These are phyloP conservation scores for Rhodocollybia butyracea DNA, from an alignment of 768 basidiomycete species.

Conservation along the genomic window DNA sequence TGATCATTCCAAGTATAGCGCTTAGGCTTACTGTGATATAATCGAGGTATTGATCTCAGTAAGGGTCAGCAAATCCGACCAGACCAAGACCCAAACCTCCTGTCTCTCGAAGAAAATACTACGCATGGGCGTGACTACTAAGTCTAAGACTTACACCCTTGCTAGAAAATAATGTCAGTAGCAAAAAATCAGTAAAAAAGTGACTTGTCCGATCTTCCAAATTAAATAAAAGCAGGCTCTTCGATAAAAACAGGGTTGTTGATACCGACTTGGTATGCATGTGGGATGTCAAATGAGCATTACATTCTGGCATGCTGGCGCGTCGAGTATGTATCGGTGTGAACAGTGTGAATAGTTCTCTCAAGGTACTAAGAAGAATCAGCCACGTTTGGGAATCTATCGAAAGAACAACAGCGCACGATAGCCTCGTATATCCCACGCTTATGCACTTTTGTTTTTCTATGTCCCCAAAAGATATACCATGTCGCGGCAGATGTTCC, in stretches of 20 bases:
- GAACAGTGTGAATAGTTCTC: conserved; percentile 22
- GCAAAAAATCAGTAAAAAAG: too few relatives aligned
- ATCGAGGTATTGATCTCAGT: too few relatives aligned
- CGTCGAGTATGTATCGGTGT: conserved; percentile 43
- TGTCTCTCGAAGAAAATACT: conserved; percentile 41
- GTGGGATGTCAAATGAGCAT: conserved; percentile 22
- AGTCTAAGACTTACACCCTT: too few relatives aligned
- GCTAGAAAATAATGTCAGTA: too few relatives aligned
- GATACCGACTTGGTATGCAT: conserved; percentile 17
- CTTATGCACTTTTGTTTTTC: conserved; percentile 24
- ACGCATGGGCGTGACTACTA: conserved; percentile 8
- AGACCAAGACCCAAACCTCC: neutral
- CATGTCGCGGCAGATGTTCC: conserved; percentile 30
- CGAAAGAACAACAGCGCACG: conserved; percentile 22
- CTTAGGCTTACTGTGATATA: too few relatives aligned
- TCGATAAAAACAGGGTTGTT: conserved; percentile 14
- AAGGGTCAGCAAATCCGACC: too few relatives aligned
- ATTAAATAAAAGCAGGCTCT: conserved; percentile 27
- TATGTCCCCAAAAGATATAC: conserved; percentile 20
- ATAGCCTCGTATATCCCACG: conserved; percentile 32
- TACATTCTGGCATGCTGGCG: conserved; percentile 36
- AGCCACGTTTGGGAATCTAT: neutral
- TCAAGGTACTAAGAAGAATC: conserved; percentile 16
- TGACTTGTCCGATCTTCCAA: conserved; percentile 16
- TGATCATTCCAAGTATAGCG: too few relatives aligned